Base-by-base conservation (phyloP, 164 flowering plant species). In the Stephania japonica region DNA sequence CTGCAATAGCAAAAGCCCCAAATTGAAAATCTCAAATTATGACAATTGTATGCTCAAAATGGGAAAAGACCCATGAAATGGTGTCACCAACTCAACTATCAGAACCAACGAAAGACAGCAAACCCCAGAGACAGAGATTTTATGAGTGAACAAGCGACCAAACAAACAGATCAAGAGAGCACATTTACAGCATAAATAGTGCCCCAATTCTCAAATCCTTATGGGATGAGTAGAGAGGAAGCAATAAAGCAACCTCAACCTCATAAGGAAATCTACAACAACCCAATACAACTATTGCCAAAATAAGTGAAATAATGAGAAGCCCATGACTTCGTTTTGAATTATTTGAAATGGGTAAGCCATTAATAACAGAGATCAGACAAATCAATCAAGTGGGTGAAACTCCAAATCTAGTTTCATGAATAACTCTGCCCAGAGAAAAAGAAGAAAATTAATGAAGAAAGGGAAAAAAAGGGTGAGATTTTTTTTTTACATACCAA, bases 11-110 rank as follows among this genome's bases (percentile, higher is more conserved):
- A 75, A 84, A 67, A 25, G 11, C 25, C 38, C 72, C 68, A 78
- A 69, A 72, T 71, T 65, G 77, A 56, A 12, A 71, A 71, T 53
- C 73, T 68, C 68, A 88, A 84, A 85, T 83, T 86, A 89, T 71
- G 43, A 7, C 23, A 14, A 44, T 14, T 56, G 32, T 32, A 59
- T 42, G 66, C 7, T 71, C 38, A 11, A 75, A 82, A 68, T 26
- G 81, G 86, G 82, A 83, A 72, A 77, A 77, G 78, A 79, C 53
- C 73, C 66, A 78, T 80, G 84, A 83, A 80, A 82, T 75, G 80
- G 76, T 76, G 78, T 70, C 41, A 75, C 67, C 67, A 38, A 41
- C 77, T 66, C 67, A 74, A 70, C n/a, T n/a, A n/a, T n/a, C n/a
- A n/a, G n/a, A n/a, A n/a, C 65, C 68, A 53, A 72, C 59, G 74